A percentile compares a stretch with the other conserved stretches of the same genome.
phyloP scores from a whole-genome alignment of 768 basidiomycete species.

The Dentipellis fragilis region DNA sequence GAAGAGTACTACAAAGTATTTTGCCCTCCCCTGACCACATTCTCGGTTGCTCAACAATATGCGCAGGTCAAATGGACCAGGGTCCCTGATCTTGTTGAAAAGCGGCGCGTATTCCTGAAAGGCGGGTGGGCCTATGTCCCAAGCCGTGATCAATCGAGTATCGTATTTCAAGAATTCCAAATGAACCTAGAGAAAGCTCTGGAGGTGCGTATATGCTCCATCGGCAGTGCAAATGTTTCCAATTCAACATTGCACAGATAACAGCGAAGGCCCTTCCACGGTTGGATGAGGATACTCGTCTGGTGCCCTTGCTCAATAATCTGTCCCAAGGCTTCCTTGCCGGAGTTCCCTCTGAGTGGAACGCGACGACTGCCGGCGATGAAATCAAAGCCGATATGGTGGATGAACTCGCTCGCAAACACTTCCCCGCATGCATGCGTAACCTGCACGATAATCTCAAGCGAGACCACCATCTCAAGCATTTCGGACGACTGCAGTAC shows the following conservation, averaged over 20 bases:
- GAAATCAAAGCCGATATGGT: slow-evolving; percentile 91
- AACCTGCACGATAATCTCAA: slow-evolving; percentile 73
- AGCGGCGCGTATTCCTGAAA: slow-evolving; percentile 65
- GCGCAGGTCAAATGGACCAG: slow-evolving; percentile 89
- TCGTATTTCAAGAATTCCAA: slow-evolving; percentile 84
- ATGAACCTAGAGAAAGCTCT: slow-evolving; percentile 60
- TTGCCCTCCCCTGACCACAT: neutral
- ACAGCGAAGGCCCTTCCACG: slow-evolving; percentile 84
- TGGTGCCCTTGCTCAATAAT: slow-evolving; percentile 83
- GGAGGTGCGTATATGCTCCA: slow-evolving; percentile 39
- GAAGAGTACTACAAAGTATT: slow-evolving; percentile 76
- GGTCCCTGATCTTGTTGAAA: slow-evolving; percentile 86
- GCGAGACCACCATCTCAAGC: slow-evolving; percentile 80
- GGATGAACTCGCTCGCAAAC: slow-evolving; percentile 72
- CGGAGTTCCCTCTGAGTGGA: slow-evolving; percentile 83
- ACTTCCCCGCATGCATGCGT: slow-evolving; percentile 96
- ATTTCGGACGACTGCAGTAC: slow-evolving; percentile 85
- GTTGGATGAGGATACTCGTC: slow-evolving; percentile 87
- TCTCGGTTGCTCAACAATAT: no score
- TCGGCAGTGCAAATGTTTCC: neutral
- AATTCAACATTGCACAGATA: slow-evolving; percentile 32
- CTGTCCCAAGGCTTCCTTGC: slow-evolving; percentile 90
- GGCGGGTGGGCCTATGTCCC: slow-evolving; percentile 89
- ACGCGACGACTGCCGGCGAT: slow-evolving; percentile 41
- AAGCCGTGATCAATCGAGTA: slow-evolving; percentile 62